Evolutionary conservation across 495 filamentous ascomycete species (phyloP), one percentile per base, ranked within the genome.

Genomic region (Bathelium albidoporum): DNA sequence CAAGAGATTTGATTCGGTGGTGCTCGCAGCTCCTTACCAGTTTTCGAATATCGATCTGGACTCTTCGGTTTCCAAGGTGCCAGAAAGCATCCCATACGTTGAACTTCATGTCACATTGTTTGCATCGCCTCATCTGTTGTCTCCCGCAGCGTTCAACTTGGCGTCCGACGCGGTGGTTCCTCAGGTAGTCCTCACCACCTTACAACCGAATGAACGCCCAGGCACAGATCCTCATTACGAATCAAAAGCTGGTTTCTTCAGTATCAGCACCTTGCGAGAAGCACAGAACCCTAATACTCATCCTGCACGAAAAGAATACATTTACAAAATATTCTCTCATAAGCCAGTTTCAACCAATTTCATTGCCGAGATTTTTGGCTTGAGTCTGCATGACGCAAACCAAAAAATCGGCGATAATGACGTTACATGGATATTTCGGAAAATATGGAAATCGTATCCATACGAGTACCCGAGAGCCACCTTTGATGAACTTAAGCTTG

Each of bases 271-370:
- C 11, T 80, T 96, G 20, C 81, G 82, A 11, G 81, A 77, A n/a
- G 78, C 87, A 9, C 70, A 74, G 32, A 88, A 87, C 61, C 81
- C 86, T 0, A 70, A 73, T 32, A 78, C 80, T 0, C 65, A 64
- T n/a, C 65, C 71, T 11, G 63, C 77, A 58, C 66, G 75, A 20
- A 64, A 68, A 20, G 93, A 98, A 71, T 91, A 89, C 68, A 81
- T 96, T 32, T 98, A 97, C 79, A 98, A 98, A 74, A 89, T 97
- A 63, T 98, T 97, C 80, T 95, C 91, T 0, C 89, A 91, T 0
- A 74, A 83, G 41, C 79, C 78, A 4, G 78, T 90, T 12, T 85
- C 84, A 0, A 73, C 83, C 0, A 72, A 79, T 2, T 92, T 91
- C 69, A 69, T 96, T 36, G 77, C 80, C 12, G 67, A 75, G 10